Conservation (phyloP, 306 rosid species). For the Cyamopsis tetragonoloba region DNA sequence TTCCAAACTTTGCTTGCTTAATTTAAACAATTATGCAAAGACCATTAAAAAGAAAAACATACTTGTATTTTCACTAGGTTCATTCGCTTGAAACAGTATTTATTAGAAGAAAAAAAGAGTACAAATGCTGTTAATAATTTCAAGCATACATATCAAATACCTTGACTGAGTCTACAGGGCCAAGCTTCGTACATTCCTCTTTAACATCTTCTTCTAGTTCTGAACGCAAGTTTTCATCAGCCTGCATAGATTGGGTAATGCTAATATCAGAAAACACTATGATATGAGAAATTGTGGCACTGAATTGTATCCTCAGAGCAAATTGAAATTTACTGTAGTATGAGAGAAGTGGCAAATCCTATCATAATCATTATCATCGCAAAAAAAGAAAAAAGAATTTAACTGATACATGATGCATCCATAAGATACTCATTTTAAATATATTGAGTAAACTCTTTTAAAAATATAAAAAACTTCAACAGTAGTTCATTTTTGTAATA, state of each 20-base stretch:
- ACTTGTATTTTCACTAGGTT: neutral
- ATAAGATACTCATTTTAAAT: neutral
- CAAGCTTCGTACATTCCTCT: conserved; percentile 84
- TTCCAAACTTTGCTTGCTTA: no score
- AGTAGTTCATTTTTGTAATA: conserved; percentile 1
- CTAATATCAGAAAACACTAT: conserved; percentile 21
- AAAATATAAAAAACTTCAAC: neutral
- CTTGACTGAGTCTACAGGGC: conserved; percentile 80
- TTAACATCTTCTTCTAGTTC: conserved; percentile 86
- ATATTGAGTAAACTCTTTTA: neutral
- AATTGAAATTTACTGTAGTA: neutral
- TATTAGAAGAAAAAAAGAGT: neutral
- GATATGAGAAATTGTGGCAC: conserved; percentile 17
- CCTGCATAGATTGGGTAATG: conserved; percentile 42
- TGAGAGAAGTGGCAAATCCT: conserved; percentile 7
- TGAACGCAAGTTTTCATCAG: conserved; percentile 62
- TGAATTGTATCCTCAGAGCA: conserved; percentile 11
- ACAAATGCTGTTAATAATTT: neutral
- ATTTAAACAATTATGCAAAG: no score
- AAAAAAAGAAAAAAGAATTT: neutral
- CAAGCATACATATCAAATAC: conserved; percentile 36
- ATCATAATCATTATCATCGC: neutral
- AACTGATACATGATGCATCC: neutral
- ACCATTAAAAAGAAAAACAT: neutral
- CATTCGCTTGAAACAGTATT: neutral